Conservation (phyloP, 352 stramenopile species). For the Globisporangium heterothallicum region DNA sequence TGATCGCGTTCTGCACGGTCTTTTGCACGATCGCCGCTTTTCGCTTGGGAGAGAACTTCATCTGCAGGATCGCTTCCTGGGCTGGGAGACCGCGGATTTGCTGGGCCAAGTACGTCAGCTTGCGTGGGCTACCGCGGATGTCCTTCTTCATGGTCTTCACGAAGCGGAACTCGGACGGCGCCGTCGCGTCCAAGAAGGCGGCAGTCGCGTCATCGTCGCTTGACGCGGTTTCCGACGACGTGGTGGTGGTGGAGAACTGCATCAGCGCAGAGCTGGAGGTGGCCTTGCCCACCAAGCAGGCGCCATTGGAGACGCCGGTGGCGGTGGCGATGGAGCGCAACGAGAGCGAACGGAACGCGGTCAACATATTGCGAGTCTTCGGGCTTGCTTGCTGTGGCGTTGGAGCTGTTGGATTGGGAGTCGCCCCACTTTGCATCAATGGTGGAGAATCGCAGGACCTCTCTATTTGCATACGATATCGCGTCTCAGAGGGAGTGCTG, state of each 20-base stretch:
- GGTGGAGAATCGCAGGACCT: conserved; percentile 16
- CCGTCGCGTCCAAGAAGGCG: conserved; percentile 59
- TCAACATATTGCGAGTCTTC: conserved; percentile 32
- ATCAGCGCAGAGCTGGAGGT: conserved; percentile 12
- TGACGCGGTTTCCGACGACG: conserved; percentile 14
- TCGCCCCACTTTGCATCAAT: conserved; percentile 7
- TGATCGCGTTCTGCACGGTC: conserved; percentile 85
- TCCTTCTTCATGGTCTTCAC: conserved; percentile 82
- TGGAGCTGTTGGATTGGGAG: not conserved
- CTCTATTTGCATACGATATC: conserved; percentile 5
- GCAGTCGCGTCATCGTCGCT: conserved; percentile 47
- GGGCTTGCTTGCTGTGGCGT: not conserved
- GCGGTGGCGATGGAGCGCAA: conserved; percentile 50
- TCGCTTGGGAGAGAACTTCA: conserved; percentile 86
- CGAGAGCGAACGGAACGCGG: conserved; percentile 54
- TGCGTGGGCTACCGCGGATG: conserved; percentile 76
- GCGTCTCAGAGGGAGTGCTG: conserved; percentile 2
- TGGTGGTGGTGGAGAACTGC: conserved; percentile 34
- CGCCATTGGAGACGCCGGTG: conserved; percentile 17
- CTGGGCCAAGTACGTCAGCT: conserved; percentile 77
- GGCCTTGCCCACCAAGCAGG: conserved; percentile 14
- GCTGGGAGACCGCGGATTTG: conserved; percentile 74
- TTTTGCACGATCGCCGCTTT: conserved; percentile 80
- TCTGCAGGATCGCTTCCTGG: conserved; percentile 76
- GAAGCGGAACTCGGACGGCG: conserved; percentile 38